Percentiles rank a stretch among this genome's conserved stretches.
Evolutionary conservation across 208 protist species (phyloP).

Genomic region (Leishmania aethiopica): DNA sequence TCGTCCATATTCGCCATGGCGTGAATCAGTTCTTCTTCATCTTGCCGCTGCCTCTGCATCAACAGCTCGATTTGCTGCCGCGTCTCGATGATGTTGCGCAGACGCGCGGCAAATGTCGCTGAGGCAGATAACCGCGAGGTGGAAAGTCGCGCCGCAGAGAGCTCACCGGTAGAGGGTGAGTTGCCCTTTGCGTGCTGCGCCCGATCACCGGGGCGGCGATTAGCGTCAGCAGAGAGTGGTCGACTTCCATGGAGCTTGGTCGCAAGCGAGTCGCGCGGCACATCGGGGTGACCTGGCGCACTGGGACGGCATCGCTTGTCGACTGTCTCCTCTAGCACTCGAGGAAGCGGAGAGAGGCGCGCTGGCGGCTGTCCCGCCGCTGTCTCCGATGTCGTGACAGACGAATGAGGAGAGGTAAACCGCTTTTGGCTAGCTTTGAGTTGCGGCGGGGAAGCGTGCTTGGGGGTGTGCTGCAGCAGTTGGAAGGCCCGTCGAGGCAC

Average conservation of each 20-base stretch:
- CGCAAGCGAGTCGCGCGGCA: background rate
- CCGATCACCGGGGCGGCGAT: background rate
- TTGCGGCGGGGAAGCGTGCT: slow-evolving; percentile 16
- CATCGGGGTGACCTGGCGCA: background rate
- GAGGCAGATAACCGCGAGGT: slow-evolving; percentile 20
- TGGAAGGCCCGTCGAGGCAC: slow-evolving; percentile 18
- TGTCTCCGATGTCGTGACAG: background rate
- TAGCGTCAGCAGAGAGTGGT: background rate
- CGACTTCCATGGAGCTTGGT: slow-evolving; percentile 6
- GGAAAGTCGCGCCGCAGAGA: slow-evolving; percentile 14
- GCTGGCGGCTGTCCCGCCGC: background rate
- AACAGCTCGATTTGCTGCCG: slow-evolving; percentile 33
- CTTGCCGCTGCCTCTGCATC: slow-evolving; percentile 29
- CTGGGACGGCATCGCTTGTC: background rate
- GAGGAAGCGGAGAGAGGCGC: background rate
- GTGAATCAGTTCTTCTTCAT: slow-evolving; percentile 25
- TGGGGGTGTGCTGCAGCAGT: slow-evolving; percentile 17
- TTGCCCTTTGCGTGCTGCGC: background rate
- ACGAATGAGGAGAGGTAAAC: slow-evolving; percentile 28
- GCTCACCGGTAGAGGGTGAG: background rate
- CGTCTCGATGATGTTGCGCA: slow-evolving; percentile 31
- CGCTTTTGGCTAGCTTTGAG: slow-evolving; percentile 33
- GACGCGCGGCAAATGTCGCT: slow-evolving; percentile 21
- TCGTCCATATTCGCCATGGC: slow-evolving; percentile 13
- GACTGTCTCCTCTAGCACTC: background rate